Evolutionary conservation across 2,329 filamentous ascomycete genomes (phyloP).

Genomic region (Aaosphaeria arxii): DNA sequence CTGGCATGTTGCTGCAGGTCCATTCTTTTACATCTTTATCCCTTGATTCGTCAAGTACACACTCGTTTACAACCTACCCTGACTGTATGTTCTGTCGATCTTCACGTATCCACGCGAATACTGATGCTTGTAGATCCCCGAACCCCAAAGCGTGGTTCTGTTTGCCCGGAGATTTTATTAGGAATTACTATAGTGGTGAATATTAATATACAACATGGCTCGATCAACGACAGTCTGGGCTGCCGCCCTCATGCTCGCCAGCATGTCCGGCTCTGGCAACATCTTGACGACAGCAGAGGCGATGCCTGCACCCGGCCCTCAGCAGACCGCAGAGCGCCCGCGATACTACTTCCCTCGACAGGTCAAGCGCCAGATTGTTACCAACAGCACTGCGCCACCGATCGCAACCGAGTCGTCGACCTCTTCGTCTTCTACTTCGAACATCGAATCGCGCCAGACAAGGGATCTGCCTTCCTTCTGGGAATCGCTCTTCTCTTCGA

Average conservation of each 20-base stretch:
- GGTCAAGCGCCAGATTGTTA: slow-evolving; percentile 42
- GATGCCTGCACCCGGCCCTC: slow-evolving; percentile 43
- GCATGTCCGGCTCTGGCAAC: slow-evolving; percentile 45
- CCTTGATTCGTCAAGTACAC: slow-evolving; percentile 47
- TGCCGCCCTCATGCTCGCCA: slow-evolving; percentile 42
- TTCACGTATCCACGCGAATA: background rate
- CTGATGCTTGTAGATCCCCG: slow-evolving; percentile 5
- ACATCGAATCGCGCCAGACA: slow-evolving; percentile 18
- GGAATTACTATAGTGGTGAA: slow-evolving; percentile 19
- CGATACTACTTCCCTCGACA: slow-evolving; percentile 49
- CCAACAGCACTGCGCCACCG: slow-evolving; percentile 31
- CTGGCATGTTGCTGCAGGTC: slow-evolving; percentile 16
- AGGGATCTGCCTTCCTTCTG: slow-evolving; percentile 24
- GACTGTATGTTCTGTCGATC: slow-evolving; percentile 28
- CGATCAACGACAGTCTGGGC: slow-evolving; percentile 46
- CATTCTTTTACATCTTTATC: slow-evolving; percentile 41
- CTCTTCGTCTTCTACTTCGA: slow-evolving; percentile 18
- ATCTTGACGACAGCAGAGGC: slow-evolving; percentile 47
- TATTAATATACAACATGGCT: slow-evolving; percentile 41
- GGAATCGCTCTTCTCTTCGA: slow-evolving; percentile 19
- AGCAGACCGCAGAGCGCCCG: slow-evolving; percentile 33
- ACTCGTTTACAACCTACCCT: slow-evolving; percentile 47
- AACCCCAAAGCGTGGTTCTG: background rate
- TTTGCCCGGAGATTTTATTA: slow-evolving; percentile 17
- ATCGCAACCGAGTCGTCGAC: slow-evolving; percentile 18